Evolutionary conservation across 495 filamentous ascomycete species (phyloP), one percentile per base, ranked within the genome.

Genomic region (Tuber umbilicatum): DNA sequence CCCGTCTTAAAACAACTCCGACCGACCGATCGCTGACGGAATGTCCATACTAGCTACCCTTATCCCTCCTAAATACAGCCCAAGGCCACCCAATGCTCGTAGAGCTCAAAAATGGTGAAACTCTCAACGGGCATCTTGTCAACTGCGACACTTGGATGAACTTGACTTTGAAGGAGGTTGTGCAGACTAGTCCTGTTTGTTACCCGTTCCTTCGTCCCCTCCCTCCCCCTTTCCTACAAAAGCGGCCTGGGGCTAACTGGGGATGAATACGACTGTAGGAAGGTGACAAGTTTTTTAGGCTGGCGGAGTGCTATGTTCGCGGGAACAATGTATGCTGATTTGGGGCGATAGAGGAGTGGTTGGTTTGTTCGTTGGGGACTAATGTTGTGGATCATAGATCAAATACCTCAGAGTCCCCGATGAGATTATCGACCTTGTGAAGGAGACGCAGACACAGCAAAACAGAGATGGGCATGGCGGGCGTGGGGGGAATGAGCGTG

Each of bases 131-230:
- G 78, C 93, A 97, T 82, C 87, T 99, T 73, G 90, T 97, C 83
- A 94, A 89, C 83, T 98, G 93, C 87, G 95, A 99, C 84, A 98
- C 93, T 50, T 99, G 94, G 93, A 99, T 99, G 95, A 99, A 99
- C 84, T 84, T 99, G 70, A 97, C 94, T 31, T 85, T 99, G 82
- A 94, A 94, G 82, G 95, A 97, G 81, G 96, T 99, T 14, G 92
- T 98, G n/a, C 94, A 97, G 85, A 99, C 95, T 10, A 96, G 92
- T 80, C 89, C 94, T 39, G 89, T 90, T 81, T 40, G 85, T 76
- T 41, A 17, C 50, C 5, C 64, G 67, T 35, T 70, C 70, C 68
- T 21, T 21, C 3, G 12, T 39, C 16, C 12, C 3, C 10, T 55
- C 37, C n/a, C 21, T 2, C 40, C 5, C 6, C 27, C 39, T 47